phyloP scores from a whole-genome alignment of 768 basidiomycete genomes.

The Trametes cubensis region DNA sequence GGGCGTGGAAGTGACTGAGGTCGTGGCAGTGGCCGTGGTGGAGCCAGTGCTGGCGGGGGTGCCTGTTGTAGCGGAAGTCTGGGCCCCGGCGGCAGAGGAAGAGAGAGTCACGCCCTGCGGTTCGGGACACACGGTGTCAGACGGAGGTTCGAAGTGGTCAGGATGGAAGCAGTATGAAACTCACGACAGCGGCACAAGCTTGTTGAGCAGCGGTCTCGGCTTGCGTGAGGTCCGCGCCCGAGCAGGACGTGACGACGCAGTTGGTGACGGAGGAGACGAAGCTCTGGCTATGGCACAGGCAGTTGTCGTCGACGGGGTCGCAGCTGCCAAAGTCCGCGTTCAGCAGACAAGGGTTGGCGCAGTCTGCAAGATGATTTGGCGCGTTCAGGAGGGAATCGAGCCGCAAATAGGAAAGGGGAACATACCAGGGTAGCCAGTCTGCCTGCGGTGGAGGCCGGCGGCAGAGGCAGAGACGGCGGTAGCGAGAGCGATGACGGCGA shows the following conservation, averaged over 20 bases:
- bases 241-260: constrained; percentile 35
- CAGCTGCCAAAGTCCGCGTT: constrained; percentile 50
- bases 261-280: constrained; percentile 33
- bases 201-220: constrained; percentile 31
- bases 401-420: background rate
- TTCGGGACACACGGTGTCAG: background rate
- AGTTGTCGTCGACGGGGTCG: constrained; percentile 50
- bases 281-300: constrained; percentile 39
- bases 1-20: too few species aligned
- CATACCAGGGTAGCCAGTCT: constrained; percentile 16
- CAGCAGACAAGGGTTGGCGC: constrained; percentile 52
- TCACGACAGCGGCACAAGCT: constrained; percentile 33
- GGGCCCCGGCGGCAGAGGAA: constrained; percentile 6
- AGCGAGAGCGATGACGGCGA: constrained; percentile 42
- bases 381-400: background rate
- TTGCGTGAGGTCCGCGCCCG: constrained; percentile 26
- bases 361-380: constrained; percentile 43
- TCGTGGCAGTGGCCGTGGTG: constrained; percentile 5
- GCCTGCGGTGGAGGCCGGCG: constrained; percentile 22
- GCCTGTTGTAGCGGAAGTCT: constrained; percentile 1
- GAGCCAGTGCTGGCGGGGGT: constrained; percentile 16
- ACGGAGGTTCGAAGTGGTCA: too few species aligned
- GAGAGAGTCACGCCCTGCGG: constrained; percentile 57
- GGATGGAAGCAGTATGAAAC: constrained; percentile 11
- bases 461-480: constrained; percentile 36